Evolutionary conservation across 2,329 filamentous ascomycete species (phyloP), one percentile per base, ranked within the genome.

Genomic region (Rutstroemia sp.): DNA sequence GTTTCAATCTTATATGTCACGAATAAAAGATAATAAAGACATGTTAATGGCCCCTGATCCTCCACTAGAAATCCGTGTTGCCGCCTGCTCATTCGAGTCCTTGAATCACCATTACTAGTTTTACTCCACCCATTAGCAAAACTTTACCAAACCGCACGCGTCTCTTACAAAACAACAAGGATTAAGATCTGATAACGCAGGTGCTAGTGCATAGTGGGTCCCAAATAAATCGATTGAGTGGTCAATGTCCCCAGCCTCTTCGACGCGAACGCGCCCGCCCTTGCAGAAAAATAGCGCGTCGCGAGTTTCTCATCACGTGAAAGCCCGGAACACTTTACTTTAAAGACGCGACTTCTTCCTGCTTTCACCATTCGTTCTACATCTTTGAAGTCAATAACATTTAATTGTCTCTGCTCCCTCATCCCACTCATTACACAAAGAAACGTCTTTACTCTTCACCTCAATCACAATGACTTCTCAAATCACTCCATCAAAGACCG

Each of bases 401-500:
- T 19, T 8, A 44, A 19, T 21, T 21, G 10, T n/a, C 21, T 44
- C 14, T 10, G 12, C 40, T 19, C 9, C 2, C 45, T 39, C 40
- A 51, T 48, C 58, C 6, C 21, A 47, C 12, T 30, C 7, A 25
- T 12, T 7, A 61, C 51, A 53, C 57, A 54, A 59, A 54, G 19
- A 44, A 12, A 19, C 57, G 48, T 56, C 51, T 53, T 39, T 27
- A 34, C 25, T 45, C 59, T 62, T 58, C 50, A 12, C 39, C 46
- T 40, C 44, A 57, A 58, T 56, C 63, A 65, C 56, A 56, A 94
- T 95, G 89, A 82, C 89, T 73, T 76, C 86, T 61, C 79, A 92
- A 72, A 78, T 89, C 69, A 88, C 85, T 66, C 85, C 85, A 61
- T 88, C 84, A 57, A 88, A 88, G 75, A 82, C 84, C 78, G 85